Conservation (phyloP, 345 rosid species). For the Salix dunnii region DNA sequence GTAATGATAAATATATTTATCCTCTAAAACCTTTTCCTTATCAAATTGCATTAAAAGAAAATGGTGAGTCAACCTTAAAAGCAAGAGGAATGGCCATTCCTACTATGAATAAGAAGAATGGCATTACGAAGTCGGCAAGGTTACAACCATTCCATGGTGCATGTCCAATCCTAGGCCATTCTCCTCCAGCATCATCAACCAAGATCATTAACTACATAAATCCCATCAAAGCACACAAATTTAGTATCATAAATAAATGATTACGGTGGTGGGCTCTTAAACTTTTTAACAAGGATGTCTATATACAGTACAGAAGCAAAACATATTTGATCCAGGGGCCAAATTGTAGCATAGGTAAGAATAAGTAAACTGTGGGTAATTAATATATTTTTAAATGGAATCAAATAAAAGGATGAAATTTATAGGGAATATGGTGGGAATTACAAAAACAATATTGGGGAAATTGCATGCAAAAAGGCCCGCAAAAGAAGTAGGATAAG, state of each 20-base stretch:
- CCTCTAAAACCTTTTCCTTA: not conserved
- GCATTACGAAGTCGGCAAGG: slow-evolving; percentile 94
- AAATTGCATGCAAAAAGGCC: not conserved
- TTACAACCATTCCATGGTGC: slow-evolving; percentile 93
- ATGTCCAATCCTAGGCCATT: slow-evolving; percentile 77
- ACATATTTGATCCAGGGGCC: no score
- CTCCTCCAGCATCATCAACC: slow-evolving; percentile 92
- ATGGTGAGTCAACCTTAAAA: slow-evolving; percentile 47
- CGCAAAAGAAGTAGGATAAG: not conserved
- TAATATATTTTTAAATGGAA: no score
- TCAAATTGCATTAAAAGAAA: not conserved
- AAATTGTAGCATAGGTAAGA: no score
- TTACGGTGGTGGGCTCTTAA: not conserved
- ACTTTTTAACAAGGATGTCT: not conserved
- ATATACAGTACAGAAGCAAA: not conserved
- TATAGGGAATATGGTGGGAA: no score
- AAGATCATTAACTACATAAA: slow-evolving; percentile 65
- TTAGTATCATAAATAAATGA: not conserved
- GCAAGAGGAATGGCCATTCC: slow-evolving; percentile 89
- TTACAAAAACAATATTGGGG: not conserved
- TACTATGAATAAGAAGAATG: slow-evolving; percentile 85
- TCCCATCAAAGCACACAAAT: not conserved
- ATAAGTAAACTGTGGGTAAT: no score
- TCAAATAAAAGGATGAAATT: no score
- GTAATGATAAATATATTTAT: not conserved